Base-by-base conservation (phyloP, 164 flowering plant genomes). In the Vitis riparia region DNA sequence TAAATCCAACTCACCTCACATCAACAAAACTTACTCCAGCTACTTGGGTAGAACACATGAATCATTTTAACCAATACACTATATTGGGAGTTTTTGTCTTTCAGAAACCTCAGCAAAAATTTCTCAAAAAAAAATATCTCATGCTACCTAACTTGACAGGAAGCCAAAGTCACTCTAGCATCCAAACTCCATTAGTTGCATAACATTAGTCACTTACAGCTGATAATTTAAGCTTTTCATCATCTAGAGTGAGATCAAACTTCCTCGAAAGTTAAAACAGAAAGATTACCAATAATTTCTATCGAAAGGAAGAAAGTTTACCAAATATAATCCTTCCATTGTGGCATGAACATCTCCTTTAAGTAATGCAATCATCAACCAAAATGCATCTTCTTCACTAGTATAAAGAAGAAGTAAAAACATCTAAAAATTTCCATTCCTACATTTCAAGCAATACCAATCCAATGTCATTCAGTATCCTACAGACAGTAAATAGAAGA, bases 361-460 rank as follows among this genome's bases (percentile, higher is more conserved):
- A 55, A 96, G 77, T 74, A 96, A 82, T 57, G 98, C 99, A 71
- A 93, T 98, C 79, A 93, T 70, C 57, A 96, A 72, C 98, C 99
- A 96, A 79, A 96, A 96, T 61, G 98, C 99, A 87, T 96, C 99
- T 79, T 96, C 99, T 80, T 96, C 99, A 69, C 99, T 90, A 98
- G 93, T 96, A 73, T 96, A 96, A 66, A 96, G 99, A 76, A 96
- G 97, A 83, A 96, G 78, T 6, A 96, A 23, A 76, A 75, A 97
- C 98, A 68, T 95, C 97, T 69, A 96, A 74, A 81, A 93, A 96
- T 17, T 98, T 97, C 99, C 93, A 91, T 17, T 98, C 99, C 97
- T 95, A 86, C 78, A 84, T 72, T 71, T 70, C 30, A 62, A 70
- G 73, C 27, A 62, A 13, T 23, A 59, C 51, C 49, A 55, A 17